phyloP scores from a whole-genome alignment of 805 yeast species.

The Kodamaea leandrae region DNA sequence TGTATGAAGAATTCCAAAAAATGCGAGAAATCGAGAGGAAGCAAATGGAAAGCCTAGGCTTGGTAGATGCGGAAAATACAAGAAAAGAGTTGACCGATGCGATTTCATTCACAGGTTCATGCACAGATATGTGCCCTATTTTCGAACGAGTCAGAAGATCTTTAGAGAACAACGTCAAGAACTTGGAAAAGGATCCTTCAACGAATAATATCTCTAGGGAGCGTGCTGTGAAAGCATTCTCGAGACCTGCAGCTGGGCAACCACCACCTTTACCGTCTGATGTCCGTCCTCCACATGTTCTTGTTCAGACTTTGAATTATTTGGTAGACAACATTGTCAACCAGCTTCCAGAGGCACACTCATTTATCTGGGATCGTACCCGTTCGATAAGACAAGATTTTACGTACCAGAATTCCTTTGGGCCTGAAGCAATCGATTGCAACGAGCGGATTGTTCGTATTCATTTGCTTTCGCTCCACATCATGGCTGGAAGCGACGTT shows the following conservation, averaged over 20 bases:
- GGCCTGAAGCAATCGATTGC: slow-evolving; percentile 91
- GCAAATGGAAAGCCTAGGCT: slow-evolving; percentile 73
- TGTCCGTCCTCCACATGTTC: slow-evolving; percentile 85
- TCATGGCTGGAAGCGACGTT: slow-evolving; percentile 69
- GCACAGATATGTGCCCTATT: slow-evolving; percentile 92
- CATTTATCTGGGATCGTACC: slow-evolving; percentile 96
- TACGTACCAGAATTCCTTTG: slow-evolving; percentile 89
- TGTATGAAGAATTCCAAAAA: slow-evolving; percentile 71
- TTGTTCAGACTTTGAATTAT: slow-evolving; percentile 66
- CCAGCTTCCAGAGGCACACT: slow-evolving; percentile 77
- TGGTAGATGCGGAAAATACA: slow-evolving; percentile 84
- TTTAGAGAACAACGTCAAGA: slow-evolving; percentile 80
- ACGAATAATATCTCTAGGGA: slow-evolving; percentile 52
- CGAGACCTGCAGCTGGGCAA: slow-evolving; percentile 97
- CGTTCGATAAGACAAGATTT: slow-evolving; percentile 96
- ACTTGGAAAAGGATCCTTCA: slow-evolving; percentile 64
- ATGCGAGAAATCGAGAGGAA: slow-evolving; percentile 73
- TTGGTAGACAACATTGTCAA: slow-evolving; percentile 62
- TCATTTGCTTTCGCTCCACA: slow-evolving; percentile 76
- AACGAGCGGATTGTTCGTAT: slow-evolving; percentile 88
- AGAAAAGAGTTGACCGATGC: slow-evolving; percentile 87
- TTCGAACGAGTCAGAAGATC: slow-evolving; percentile 88
- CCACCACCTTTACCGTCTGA: slow-evolving; percentile 98
- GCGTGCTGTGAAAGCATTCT: slow-evolving; percentile 84
- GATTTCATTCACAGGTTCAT: slow-evolving; percentile 80